Evolutionary conservation across 2,329 filamentous ascomycete genomes (phyloP).

Genomic region (Talaromyces sp.): DNA sequence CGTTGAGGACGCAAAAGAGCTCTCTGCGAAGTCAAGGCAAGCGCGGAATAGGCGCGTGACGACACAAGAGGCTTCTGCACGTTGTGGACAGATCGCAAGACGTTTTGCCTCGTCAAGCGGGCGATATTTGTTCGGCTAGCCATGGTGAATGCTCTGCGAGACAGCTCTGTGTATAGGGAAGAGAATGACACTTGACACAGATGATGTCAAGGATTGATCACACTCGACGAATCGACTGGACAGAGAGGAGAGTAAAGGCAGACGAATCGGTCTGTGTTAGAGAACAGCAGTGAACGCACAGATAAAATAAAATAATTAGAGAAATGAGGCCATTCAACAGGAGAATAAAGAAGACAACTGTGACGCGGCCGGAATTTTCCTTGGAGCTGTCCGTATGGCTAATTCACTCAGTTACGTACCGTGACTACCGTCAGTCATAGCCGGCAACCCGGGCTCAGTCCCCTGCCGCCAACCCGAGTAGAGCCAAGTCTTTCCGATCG

Average conservation of each 20-base stretch:
- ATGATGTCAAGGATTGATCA: constrained; percentile 3
- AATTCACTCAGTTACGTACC: not conserved
- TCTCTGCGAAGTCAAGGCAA: constrained; percentile 20
- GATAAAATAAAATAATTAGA: not conserved
- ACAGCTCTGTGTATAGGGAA: constrained; percentile 2
- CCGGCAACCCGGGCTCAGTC: constrained; percentile 18
- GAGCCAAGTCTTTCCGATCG: constrained; percentile 7
- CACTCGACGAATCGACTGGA: not conserved
- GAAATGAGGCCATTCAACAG: constrained; percentile 5
- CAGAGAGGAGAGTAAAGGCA: not conserved
- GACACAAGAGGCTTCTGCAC: constrained; percentile 25
- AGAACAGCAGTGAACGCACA: not conserved
- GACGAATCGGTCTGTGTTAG: not conserved
- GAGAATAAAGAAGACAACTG: constrained; percentile 16
- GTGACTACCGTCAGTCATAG: constrained; percentile 15
- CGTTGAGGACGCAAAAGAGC: constrained; percentile 6
- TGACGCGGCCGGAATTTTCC: constrained; percentile 12
- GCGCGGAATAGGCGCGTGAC: constrained; percentile 27
- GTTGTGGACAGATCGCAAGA: constrained; percentile 30
- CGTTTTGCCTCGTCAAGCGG: constrained; percentile 32
- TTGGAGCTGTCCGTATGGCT: constrained; percentile 14
- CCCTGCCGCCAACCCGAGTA: constrained; percentile 14
- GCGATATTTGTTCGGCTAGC: constrained; percentile 38
- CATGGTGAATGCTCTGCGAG: constrained; percentile 27
- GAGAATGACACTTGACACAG: constrained; percentile 3